phyloP scores from a whole-genome alignment of 495 filamentous ascomycete genomes.

The Podospora bellae-mahoneyi region DNA sequence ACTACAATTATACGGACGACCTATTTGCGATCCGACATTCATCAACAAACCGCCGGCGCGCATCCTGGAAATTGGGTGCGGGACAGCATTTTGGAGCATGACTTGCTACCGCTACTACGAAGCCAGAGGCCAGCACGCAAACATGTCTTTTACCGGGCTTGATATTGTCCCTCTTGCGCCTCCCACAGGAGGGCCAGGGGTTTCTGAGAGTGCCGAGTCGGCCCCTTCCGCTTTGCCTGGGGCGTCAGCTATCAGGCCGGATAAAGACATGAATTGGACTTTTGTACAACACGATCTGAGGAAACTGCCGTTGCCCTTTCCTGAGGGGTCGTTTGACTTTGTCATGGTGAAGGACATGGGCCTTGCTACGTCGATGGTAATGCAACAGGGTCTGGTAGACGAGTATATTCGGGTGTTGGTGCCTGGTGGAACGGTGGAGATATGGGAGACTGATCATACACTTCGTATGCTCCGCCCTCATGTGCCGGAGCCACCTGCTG shows the following conservation, averaged over 20 bases:
- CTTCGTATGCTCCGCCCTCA: constrained; percentile 74
- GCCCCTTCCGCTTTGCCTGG: constrained; percentile 14
- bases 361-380: constrained; percentile 60
- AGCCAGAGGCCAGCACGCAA: constrained; percentile 50
- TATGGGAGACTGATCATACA: constrained; percentile 80
- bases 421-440: constrained; percentile 76
- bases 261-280: constrained; percentile 77
- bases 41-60: constrained; percentile 64
- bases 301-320: constrained; percentile 70
- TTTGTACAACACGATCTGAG: constrained; percentile 87
- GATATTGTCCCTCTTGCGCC: constrained; percentile 77
- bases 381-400: constrained; percentile 63
- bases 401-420: constrained; percentile 75
- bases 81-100: constrained; percentile 84
- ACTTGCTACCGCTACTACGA: constrained; percentile 75
- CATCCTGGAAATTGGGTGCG: constrained; percentile 85
- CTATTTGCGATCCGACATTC: constrained; percentile 69
- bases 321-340: constrained; percentile 80
- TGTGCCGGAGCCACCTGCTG: constrained; percentile 52
- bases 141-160: constrained; percentile 73
- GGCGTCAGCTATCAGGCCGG: constrained; percentile 28
- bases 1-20: constrained; percentile 72
- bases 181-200: constrained; percentile 35
- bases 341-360: constrained; percentile 87
- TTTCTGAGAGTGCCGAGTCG: constrained; percentile 8